These are phyloP conservation scores for Pseudognaphalium luteoalbum DNA, from an alignment of 129 eudicot species.

Conservation along the genomic window DNA sequence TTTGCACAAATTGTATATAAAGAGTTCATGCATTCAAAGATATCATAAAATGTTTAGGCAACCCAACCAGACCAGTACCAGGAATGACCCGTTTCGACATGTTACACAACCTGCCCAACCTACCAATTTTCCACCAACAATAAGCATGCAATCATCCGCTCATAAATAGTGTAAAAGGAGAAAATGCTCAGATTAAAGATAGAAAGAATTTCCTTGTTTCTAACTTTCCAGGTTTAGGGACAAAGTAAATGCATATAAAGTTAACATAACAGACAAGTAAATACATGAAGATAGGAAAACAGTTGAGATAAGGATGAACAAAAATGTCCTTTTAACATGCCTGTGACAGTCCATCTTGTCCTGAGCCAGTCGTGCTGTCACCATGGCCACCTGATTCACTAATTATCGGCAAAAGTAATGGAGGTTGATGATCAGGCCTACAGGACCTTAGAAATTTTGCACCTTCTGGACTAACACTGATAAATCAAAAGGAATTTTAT, in stretches of 20 bases:
- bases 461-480: slow-evolving; percentile 80
- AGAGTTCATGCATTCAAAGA: not conserved
- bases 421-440: slow-evolving; percentile 85
- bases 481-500: slow-evolving; percentile 24
- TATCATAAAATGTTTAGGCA: not conserved
- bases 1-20: not conserved
- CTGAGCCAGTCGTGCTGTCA: slow-evolving; percentile 37
- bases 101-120: not conserved
- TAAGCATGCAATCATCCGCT: slow-evolving; percentile 1
- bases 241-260: not conserved
- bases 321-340: slow-evolving; percentile 34
- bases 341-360: slow-evolving; percentile 57
- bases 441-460: slow-evolving; percentile 65
- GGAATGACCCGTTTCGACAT: not conserved
- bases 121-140: not conserved
- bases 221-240: not conserved
- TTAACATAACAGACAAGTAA: not conserved
- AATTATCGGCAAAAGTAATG: slow-evolving; percentile 63
- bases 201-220: not conserved
- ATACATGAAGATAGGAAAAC: not conserved
- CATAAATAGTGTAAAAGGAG: not conserved
- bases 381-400: slow-evolving; percentile 52
- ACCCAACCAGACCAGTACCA: not conserved
- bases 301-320: not conserved
- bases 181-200: not conserved